Evolutionary conservation across 2,329 filamentous ascomycete species (phyloP), one percentile per base, ranked within the genome.

Genomic region (Colletotrichum viniferum): DNA sequence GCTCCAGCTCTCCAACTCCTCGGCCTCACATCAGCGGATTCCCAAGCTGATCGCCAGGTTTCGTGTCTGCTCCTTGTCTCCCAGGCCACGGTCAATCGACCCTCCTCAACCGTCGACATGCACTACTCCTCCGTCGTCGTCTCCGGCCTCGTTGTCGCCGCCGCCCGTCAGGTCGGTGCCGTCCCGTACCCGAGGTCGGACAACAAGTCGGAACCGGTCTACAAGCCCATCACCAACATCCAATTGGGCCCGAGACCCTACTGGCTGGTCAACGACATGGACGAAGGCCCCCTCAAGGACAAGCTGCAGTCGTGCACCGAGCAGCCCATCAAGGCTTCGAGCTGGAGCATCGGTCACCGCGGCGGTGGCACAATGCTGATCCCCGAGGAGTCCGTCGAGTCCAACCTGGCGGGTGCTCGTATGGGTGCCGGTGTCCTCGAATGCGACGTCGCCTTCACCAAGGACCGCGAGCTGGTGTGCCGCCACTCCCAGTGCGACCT

Each of bases 391-490:
- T 91, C 90, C 36, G 81, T 85, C 61, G 87, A 93, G 82, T 90
- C 90, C 7, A 87, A 90, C 79, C 82, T 90, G 67, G 92, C 92
- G 1, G 92, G 92, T 55, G 88, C 90, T n/a, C 87, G 92, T 24
- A 93, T 93, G 92, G 92, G 92, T 34, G 90, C 92, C 7, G 92
- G 92, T 56, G 87, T 93, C 58, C 87, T 92, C 67, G 92, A 94
- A 83, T 94, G 92, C 82, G 92, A 94, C 81, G 92, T 93, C 18
- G 87, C 90, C 43, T 94, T 94, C 84, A 94, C 92, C 74, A 88
- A 86, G 77, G 92, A 94, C 82, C 87, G 87, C 34, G 84, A 91
- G 80, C 89, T 94, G n/a, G 92, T 94, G 60, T 94, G 92, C 84
- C 89, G 92, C 63, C 92, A 94, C 84, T 89, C 88, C 62, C 90